Conservation (phyloP, 345 rosid species). For the Geranium rotundifolium region DNA sequence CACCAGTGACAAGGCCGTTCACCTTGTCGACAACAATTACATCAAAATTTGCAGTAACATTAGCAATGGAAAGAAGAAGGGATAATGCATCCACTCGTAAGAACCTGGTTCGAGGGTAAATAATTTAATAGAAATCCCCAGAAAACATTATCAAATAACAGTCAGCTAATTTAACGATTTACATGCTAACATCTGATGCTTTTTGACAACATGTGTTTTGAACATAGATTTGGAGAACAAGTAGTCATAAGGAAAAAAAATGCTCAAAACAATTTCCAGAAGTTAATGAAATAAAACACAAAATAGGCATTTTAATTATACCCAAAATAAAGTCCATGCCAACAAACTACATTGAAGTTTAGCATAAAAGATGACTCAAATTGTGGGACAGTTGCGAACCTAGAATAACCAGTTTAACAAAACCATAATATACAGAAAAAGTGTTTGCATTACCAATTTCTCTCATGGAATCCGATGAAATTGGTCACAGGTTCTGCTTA, state of each 20-base stretch:
- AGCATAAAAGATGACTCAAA: no score
- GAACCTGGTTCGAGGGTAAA: slow-evolving; percentile 36
- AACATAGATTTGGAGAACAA: not conserved
- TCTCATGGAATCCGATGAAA: no score
- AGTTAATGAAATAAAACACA: no score
- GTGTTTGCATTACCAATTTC: no score
- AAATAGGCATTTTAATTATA: no score
- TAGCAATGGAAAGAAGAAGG: slow-evolving; percentile 76
- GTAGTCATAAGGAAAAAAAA: not conserved
- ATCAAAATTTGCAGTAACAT: slow-evolving; percentile 64
- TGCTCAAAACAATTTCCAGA: no score
- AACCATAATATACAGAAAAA: no score
- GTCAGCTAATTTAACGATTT: not conserved
- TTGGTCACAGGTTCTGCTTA: no score
- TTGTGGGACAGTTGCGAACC: no score
- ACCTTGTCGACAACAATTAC: slow-evolving; percentile 81
- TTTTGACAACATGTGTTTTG: not conserved
- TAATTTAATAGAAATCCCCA: not conserved
- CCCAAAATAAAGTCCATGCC: no score
- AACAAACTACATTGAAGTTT: no score
- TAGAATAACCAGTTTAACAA: no score
- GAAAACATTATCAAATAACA: not conserved
- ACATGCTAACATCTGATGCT: not conserved
- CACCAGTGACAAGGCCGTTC: slow-evolving; percentile 92
- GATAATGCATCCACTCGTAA: slow-evolving; percentile 73